Evolutionary conservation across 2,329 filamentous ascomycete genomes (phyloP), one percentile per base, ranked within the genome.

Genomic region (Cordyceps tenuipes): DNA sequence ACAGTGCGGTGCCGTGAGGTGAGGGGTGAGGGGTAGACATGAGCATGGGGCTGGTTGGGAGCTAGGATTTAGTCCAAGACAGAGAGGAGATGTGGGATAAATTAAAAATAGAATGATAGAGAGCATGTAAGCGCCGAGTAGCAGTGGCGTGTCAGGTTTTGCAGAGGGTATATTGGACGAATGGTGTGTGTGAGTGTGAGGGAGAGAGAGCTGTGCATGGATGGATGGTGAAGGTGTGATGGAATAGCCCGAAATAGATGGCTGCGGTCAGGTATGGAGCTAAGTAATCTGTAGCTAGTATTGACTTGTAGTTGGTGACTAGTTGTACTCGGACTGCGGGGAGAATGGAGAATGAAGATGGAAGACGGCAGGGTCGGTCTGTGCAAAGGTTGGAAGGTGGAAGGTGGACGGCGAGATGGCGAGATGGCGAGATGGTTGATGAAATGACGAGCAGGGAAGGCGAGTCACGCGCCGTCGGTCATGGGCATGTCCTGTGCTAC

Each of bases 61-160:
- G 46, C 26, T 52, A 47, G 57, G 47, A 64, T 62, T 66, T 63
- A 61, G 61, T 53, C 60, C 56, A 26, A 9, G 56, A 60, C 46
- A 10, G 39, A 26, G n/a, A 36, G 53, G 48, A 31, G 66, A 67
- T 64, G 57, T 59, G 69, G 68, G 63, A 65, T 67, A 69, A 72
- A 70, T 68, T 69, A 73, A 71, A 72, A 73, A 73, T 73, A 74
- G 71, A 39, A 58, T 46, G 31, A 36, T 43, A 43, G 15, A 8
- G 51, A 21, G 13, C 23, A 13, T 53, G 26, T 63, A 65, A 63
- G 64, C 64, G 65, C 65, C 62, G 46, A 52, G 23, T 12, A 46
- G n/a, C 12, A 23, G 15, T 41, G 43, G n/a, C 34, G 34, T 36
- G 50, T 29, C 23, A 31, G 34, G 31, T 34, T 29, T 41, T 31